These are phyloP conservation scores for Cutaneotrichosporon sp. DNA, from an alignment of 1,284 basidiomycete genomes.

Conservation along the genomic window DNA sequence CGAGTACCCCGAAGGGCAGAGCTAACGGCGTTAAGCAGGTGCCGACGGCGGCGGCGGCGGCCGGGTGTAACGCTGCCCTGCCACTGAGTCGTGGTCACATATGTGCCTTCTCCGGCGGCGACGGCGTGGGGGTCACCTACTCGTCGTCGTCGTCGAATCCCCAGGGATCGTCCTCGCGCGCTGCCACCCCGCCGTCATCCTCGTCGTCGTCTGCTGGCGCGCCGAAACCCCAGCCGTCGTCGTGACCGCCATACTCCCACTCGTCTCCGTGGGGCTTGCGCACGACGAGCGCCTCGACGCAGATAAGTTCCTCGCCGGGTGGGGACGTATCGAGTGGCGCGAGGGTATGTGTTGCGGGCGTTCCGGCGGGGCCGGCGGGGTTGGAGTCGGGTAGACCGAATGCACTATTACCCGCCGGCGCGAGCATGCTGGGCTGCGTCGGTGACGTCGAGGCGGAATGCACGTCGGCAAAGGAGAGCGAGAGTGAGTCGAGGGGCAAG, in stretches of 20 bases:
- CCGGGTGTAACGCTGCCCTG: too few species aligned
- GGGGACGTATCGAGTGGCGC: neutral
- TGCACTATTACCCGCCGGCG: too few species aligned
- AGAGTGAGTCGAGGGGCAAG: constrained; percentile 42
- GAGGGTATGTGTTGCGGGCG: neutral
- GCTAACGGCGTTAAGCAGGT: too few species aligned
- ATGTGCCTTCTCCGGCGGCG: too few species aligned
- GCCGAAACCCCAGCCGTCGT: constrained; percentile 32
- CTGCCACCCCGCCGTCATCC: neutral
- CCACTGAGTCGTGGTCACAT: too few species aligned
- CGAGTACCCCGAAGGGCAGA: too few species aligned
- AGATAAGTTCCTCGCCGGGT: constrained; percentile 35
- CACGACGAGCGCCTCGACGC: constrained; percentile 47
- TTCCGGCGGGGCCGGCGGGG: neutral
- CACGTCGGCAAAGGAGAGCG: constrained; percentile 44
- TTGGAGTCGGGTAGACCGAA: too few species aligned
- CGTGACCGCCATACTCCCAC: constrained; percentile 20
- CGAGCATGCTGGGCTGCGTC: neutral
- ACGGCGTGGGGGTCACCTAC: too few species aligned
- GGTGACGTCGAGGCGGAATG: constrained; percentile 1
- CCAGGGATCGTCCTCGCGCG: neutral
- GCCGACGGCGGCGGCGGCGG: too few species aligned
- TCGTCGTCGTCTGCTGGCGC: constrained; percentile 8
- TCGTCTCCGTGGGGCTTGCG: constrained; percentile 33
- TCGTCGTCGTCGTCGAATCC: neutral